A percentile compares a stretch with the other conserved stretches of the same genome.
These are phyloP conservation scores for Coprinopsis marcescibilis DNA, from an alignment of 768 basidiomycete genomes.

Conservation along the genomic window DNA sequence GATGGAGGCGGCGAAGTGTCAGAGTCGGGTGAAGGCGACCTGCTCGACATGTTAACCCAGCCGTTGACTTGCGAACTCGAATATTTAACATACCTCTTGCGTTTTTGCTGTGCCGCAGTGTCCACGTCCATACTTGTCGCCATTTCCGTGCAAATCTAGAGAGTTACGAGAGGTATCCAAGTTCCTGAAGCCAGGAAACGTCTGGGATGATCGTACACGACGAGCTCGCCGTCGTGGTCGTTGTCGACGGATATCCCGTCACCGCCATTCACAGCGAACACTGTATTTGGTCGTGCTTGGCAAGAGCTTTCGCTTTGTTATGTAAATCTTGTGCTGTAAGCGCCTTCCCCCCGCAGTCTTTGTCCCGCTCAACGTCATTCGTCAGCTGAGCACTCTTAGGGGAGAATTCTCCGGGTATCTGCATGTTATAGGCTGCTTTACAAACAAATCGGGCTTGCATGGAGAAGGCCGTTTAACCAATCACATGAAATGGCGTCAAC, in stretches of 20 bases:
- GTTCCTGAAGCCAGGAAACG: too few species aligned
- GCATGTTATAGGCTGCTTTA: too few species aligned
- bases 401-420: too few species aligned
- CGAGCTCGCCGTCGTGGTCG: not conserved
- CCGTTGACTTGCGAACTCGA: not conserved
- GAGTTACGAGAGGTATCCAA: not conserved
- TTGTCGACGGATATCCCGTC: not conserved
- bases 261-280: not conserved
- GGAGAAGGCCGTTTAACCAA: constrained; percentile 1
- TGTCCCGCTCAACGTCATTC: too few species aligned
- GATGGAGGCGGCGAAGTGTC: constrained; percentile 36
- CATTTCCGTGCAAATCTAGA: not conserved
- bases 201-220: not conserved
- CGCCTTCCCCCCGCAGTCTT: too few species aligned
- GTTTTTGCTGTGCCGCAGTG: constrained; percentile 34
- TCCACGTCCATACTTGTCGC: constrained; percentile 10
- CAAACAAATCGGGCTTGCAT: not conserved
- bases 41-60: constrained; percentile 14
- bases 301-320: not conserved
- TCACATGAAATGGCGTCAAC: constrained; percentile 11
- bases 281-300: not conserved
- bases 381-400: too few species aligned
- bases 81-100: constrained; percentile 38
- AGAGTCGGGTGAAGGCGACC: constrained; percentile 43
- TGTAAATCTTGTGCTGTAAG: too few species aligned